phyloP scores from a whole-genome alignment of 164 flowering plant genomes.

The Nymphaea colorata region DNA sequence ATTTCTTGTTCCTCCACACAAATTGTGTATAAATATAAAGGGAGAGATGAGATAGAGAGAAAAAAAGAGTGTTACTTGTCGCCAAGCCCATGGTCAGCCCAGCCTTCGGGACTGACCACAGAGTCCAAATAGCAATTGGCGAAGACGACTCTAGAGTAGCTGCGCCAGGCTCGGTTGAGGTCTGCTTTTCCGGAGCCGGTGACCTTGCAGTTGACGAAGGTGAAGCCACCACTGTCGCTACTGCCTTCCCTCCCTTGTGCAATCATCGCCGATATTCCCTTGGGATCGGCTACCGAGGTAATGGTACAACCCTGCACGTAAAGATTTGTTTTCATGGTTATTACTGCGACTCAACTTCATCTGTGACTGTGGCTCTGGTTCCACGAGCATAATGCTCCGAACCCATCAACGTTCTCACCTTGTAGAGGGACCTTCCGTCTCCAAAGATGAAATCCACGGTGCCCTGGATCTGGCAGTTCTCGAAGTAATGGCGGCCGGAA shows the following conservation, averaged over 20 bases:
- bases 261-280: conserved; percentile 5
- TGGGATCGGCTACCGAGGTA: conserved; percentile 3
- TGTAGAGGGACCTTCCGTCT: conserved; percentile 23
- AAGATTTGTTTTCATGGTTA: no score
- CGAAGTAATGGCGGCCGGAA: conserved; percentile 30
- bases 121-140: conserved; percentile 5
- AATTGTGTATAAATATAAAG: background rate
- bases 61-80: conserved; percentile 1
- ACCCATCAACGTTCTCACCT: conserved; percentile 11
- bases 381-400: no score
- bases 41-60: background rate
- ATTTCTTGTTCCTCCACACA: background rate
- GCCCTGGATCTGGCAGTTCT: conserved; percentile 33
- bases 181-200: conserved; percentile 5
- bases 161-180: conserved; percentile 11
- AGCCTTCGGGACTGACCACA: conserved; percentile 5
- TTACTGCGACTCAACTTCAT: no score
- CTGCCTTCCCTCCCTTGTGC: conserved; percentile 6
- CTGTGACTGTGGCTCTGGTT: no score
- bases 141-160: conserved; percentile 9
- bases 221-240: conserved; percentile 6
- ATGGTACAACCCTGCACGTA: conserved; percentile 2
- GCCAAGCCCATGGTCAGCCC: conserved; percentile 4
- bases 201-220: conserved; percentile 6
- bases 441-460: conserved; percentile 42